A percentile compares a stretch with the other conserved stretches of the same genome.
Conservation (phyloP, 2,329 filamentous ascomycete species). For the Lecanicillium sp. region DNA sequence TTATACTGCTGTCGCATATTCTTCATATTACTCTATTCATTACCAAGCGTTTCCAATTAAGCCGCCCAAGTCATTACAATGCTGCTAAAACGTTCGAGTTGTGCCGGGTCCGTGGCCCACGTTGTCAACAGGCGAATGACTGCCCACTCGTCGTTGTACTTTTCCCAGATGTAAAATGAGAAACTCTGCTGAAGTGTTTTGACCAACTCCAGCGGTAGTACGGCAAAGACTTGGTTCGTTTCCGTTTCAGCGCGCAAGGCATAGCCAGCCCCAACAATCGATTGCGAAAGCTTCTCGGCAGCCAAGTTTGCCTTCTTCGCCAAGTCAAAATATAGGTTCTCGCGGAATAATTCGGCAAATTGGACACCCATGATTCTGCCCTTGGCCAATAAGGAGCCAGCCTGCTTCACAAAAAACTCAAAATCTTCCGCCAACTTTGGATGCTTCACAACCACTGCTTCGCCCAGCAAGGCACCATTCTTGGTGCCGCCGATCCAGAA, state of each 20-base stretch:
- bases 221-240: slow-evolving; percentile 44
- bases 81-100: slow-evolving; percentile 30
- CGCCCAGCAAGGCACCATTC: slow-evolving; percentile 40
- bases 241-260: slow-evolving; percentile 34
- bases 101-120: slow-evolving; percentile 37
- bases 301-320: slow-evolving; percentile 35
- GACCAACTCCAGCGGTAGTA: slow-evolving; percentile 30
- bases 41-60: too few relatives aligned
- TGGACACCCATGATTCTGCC: slow-evolving; percentile 40
- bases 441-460: slow-evolving; percentile 41
- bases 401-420: slow-evolving; percentile 43
- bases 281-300: slow-evolving; percentile 33
- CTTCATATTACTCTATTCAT: too few relatives aligned
- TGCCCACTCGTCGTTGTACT: slow-evolving; percentile 26
- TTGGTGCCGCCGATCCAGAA: slow-evolving; percentile 50
- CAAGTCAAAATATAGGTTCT: slow-evolving; percentile 37
- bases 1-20: too few relatives aligned
- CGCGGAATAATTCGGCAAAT: slow-evolving; percentile 40
- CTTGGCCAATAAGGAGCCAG: slow-evolving; percentile 42
- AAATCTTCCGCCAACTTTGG: slow-evolving; percentile 33
- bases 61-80: slow-evolving; percentile 15
- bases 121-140: slow-evolving; percentile 40
- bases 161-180: slow-evolving; percentile 41
- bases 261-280: slow-evolving; percentile 34
- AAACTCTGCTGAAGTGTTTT: slow-evolving; percentile 32